phyloP scores from a whole-genome alignment of 371 early-diverging fungal species.

The Capniomyces stellatus region DNA sequence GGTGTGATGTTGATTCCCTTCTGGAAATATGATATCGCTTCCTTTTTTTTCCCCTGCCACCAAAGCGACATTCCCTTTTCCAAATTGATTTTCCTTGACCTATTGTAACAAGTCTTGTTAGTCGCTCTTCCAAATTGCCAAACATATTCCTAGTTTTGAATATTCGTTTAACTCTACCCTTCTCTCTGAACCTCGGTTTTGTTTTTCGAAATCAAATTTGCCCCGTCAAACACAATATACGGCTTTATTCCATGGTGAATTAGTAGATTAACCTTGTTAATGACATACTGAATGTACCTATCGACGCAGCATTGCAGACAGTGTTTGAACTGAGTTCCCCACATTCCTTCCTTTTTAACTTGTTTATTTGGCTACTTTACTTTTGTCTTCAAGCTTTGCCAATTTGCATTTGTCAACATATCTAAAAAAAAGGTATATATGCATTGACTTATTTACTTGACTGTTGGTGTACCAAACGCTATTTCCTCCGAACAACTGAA shows the following conservation, averaged over 20 bases:
- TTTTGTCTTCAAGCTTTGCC: background rate
- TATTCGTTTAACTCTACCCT: constrained; percentile 13
- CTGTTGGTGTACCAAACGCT: constrained; percentile 36
- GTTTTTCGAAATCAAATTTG: constrained; percentile 65
- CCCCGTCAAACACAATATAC: constrained; percentile 94
- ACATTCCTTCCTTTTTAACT: no score
- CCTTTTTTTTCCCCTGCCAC: constrained; percentile 28
- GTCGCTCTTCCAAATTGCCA: no score
- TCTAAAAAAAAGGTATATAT: constrained; percentile 5
- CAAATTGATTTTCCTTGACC: constrained; percentile 33
- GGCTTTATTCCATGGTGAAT: constrained; percentile 54
- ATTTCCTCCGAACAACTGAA: constrained; percentile 65
- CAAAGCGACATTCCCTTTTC: constrained; percentile 30
- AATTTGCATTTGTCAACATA: no score
- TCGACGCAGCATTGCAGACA: background rate
- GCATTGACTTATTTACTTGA: constrained; percentile 28
- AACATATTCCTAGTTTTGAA: background rate
- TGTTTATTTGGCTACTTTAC: background rate
- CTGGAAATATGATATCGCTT: constrained; percentile 55
- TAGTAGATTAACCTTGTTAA: constrained; percentile 51
- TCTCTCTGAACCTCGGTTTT: constrained; percentile 54
- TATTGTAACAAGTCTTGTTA: no score
- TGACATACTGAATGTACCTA: constrained; percentile 60
- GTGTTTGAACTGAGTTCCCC: background rate
- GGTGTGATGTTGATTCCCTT: constrained; percentile 51